Conservation (phyloP, 257 asterid species). For the Primulina tabacum region DNA sequence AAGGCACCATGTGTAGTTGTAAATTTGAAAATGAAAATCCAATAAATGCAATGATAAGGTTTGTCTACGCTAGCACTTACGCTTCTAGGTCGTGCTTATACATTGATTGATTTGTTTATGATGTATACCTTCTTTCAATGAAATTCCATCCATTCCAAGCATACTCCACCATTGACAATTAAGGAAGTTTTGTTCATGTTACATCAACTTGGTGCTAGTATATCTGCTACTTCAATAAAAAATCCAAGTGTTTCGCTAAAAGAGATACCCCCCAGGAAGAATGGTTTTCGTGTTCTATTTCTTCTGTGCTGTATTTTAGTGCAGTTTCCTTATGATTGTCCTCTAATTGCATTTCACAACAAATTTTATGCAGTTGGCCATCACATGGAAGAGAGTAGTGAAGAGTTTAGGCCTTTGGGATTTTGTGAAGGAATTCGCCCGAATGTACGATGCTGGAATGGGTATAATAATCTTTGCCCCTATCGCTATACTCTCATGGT, state of each 20-base stretch:
- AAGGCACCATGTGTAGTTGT: not conserved
- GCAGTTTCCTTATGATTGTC: not conserved
- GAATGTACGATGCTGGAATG: slow-evolving; percentile 99
- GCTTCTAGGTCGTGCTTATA: too few relatives aligned
- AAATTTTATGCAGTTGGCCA: slow-evolving; percentile 54
- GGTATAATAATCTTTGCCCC: slow-evolving; percentile 88
- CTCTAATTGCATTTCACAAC: not conserved
- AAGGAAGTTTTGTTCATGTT: too few relatives aligned
- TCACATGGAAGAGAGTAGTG: slow-evolving; percentile 78
- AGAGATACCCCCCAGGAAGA: not conserved
- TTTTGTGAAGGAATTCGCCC: slow-evolving; percentile 88
- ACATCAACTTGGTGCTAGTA: too few relatives aligned
- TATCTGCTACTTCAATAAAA: too few relatives aligned
- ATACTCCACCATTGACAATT: too few relatives aligned
- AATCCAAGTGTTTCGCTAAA: not conserved
- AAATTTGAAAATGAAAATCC: not conserved
- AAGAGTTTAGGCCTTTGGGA: slow-evolving; percentile 92
- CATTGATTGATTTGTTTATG: too few relatives aligned
- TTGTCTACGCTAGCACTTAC: not conserved
- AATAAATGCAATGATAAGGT: not conserved
- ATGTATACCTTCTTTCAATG: too few relatives aligned
- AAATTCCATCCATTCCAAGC: too few relatives aligned
- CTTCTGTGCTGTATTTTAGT: not conserved
- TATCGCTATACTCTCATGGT: slow-evolving; percentile 87
- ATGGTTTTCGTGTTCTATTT: not conserved